These are phyloP conservation scores for Pouteria campechiana DNA, from an alignment of 179 eudicot species.

Conservation along the genomic window DNA sequence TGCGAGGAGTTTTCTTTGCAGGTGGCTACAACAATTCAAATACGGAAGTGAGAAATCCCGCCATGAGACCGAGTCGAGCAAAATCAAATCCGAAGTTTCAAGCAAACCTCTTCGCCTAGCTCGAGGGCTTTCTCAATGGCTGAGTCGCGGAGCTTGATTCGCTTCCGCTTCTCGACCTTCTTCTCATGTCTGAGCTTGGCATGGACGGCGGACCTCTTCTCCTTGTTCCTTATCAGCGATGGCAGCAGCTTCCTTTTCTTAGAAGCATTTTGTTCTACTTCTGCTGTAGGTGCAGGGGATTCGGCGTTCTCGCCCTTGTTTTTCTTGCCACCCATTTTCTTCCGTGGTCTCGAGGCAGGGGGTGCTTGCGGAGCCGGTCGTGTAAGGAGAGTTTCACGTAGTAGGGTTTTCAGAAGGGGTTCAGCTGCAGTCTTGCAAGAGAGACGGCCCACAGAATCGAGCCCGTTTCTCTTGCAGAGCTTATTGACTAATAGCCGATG, in stretches of 20 bases:
- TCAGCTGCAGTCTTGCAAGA: too few species aligned
- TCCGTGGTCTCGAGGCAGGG: too few species aligned
- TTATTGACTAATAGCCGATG: too few species aligned
- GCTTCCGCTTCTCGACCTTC: conserved; percentile 75
- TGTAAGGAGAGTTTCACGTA: too few species aligned
- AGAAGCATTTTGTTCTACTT: too few species aligned
- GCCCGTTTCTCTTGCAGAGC: too few species aligned
- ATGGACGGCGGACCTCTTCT: conserved; percentile 65
- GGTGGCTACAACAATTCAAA: conserved; percentile 40
- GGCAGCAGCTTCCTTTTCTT: conserved; percentile 39
- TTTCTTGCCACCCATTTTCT: too few species aligned
- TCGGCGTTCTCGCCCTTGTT: too few species aligned
- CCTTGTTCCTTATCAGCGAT: conserved; percentile 81
- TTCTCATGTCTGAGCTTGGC: conserved; percentile 73
- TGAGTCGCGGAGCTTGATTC: conserved; percentile 62
- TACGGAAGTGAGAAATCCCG: background rate
- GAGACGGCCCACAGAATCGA: too few species aligned
- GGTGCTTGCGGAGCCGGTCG: too few species aligned
- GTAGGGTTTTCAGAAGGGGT: too few species aligned
- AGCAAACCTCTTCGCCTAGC: conserved; percentile 80
- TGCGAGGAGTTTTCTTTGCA: conserved; percentile 55
- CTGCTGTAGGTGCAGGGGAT: too few species aligned
- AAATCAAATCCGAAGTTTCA: background rate
- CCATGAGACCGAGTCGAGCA: background rate
- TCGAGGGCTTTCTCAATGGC: conserved; percentile 73